Evolutionary conservation across 2,329 filamentous ascomycete species (phyloP).

Genomic region (Neurospora crassa): DNA sequence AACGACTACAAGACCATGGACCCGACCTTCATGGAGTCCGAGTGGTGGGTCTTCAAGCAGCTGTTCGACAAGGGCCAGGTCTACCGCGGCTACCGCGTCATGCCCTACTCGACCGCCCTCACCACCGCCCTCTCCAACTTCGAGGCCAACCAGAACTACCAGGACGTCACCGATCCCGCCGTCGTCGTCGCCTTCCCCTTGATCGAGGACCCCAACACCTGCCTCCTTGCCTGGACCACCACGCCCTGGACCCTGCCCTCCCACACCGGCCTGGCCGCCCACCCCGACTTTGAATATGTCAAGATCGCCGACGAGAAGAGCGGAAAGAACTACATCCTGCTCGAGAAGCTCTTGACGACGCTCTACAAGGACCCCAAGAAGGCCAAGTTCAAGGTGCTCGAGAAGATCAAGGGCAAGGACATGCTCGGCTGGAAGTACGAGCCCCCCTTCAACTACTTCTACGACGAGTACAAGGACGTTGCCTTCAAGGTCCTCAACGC

Average conservation of each 20-base stretch:
- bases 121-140: constrained; percentile 89
- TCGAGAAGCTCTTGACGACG: constrained; percentile 71
- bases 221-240: constrained; percentile 78
- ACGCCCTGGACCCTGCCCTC: constrained; percentile 75
- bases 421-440: constrained; percentile 86
- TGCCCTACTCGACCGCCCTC: constrained; percentile 89
- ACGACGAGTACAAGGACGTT: constrained; percentile 75
- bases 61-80: constrained; percentile 83
- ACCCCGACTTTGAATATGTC: constrained; percentile 72
- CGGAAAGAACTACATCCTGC: constrained; percentile 73
- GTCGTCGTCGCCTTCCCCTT: constrained; percentile 84
- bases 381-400: constrained; percentile 77
- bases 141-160: constrained; percentile 90
- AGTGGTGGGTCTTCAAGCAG: constrained; percentile 96
- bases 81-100: constrained; percentile 83
- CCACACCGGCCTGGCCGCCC: constrained; percentile 61
- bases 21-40: constrained; percentile 86
- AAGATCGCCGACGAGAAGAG: constrained; percentile 78
- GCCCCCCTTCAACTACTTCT: constrained; percentile 84
- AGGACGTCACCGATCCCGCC: constrained; percentile 84
- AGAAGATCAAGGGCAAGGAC: constrained; percentile 71
- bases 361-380: constrained; percentile 95
- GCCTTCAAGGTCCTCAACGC: constrained; percentile 78
- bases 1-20: constrained; percentile 99
- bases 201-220: constrained; percentile 63